These are phyloP conservation scores for Neophaeococcomyces aloes DNA, from an alignment of 2,329 filamentous ascomycete genomes.

Conservation along the genomic window DNA sequence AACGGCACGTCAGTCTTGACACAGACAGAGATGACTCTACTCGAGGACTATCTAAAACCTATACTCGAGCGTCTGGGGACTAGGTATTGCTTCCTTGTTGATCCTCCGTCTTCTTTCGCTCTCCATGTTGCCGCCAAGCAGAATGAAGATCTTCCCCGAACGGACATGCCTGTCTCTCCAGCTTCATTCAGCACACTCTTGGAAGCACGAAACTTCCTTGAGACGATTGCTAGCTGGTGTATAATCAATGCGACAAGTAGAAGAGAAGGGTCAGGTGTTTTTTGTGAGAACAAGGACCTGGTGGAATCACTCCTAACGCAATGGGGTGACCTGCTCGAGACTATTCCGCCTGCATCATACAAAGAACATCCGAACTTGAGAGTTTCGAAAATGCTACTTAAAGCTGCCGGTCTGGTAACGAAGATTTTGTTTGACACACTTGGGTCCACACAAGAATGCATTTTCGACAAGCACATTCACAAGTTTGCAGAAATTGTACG, in stretches of 20 bases:
- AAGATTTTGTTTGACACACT: constrained; percentile 18
- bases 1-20: constrained; percentile 13
- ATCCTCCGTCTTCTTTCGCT: constrained; percentile 16
- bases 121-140: constrained; percentile 13
- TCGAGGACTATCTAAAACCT: constrained; percentile 17
- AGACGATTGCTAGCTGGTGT: constrained; percentile 17
- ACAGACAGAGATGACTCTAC: constrained; percentile 16
- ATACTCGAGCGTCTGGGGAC: constrained; percentile 20
- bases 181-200: constrained; percentile 14
- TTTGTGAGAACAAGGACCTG: constrained; percentile 9
- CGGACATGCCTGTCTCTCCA: constrained; percentile 11
- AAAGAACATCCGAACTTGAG: constrained; percentile 16
- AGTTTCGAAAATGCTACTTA: constrained; percentile 17
- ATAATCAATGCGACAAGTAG: constrained; percentile 12
- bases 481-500: constrained; percentile 23
- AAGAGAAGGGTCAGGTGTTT: constrained; percentile 1
- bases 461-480: constrained; percentile 21
- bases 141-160: constrained; percentile 8
- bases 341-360: constrained; percentile 7
- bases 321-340: constrained; percentile 16
- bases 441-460: constrained; percentile 13
- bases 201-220: constrained; percentile 18
- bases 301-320: constrained; percentile 13
- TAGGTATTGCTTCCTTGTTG: constrained; percentile 19
- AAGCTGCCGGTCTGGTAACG: constrained; percentile 16